Conservation (phyloP, 495 filamentous ascomycete genomes). For the Venustampulla echinocandica region DNA sequence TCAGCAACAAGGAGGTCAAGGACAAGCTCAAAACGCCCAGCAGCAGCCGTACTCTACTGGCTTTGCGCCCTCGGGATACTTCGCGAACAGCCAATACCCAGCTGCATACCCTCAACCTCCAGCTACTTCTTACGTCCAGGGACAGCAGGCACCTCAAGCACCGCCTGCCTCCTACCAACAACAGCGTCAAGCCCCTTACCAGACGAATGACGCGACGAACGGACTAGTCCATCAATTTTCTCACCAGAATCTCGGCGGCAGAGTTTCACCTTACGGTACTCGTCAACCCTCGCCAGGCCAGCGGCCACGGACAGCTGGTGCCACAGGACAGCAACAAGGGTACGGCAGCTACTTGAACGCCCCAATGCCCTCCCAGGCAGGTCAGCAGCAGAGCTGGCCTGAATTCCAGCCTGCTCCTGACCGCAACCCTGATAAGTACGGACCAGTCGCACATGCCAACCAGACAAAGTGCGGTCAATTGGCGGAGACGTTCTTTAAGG, state of each 20-base stretch:
- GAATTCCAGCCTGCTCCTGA: constrained; percentile 55
- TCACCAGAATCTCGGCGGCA: constrained; percentile 83
- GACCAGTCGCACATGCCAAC: constrained; percentile 51
- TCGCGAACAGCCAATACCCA: constrained; percentile 47
- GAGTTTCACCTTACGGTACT: constrained; percentile 55
- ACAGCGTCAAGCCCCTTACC: constrained; percentile 40
- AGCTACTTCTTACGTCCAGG: constrained; percentile 28
- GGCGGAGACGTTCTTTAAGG: constrained; percentile 87
- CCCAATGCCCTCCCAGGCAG: constrained; percentile 45
- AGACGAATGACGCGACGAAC: constrained; percentile 61
- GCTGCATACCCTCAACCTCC: constrained; percentile 23
- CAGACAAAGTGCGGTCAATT: constrained; percentile 68
- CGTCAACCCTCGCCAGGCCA: constrained; percentile 63
- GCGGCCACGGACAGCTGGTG: constrained; percentile 71
- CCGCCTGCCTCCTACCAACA: constrained; percentile 51
- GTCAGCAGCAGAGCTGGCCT: constrained; percentile 25
- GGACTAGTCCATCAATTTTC: constrained; percentile 93
- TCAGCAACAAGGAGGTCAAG: constrained; percentile 30
- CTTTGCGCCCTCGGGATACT: constrained; percentile 51
- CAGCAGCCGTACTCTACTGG: constrained; percentile 45
- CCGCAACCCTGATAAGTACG: constrained; percentile 68
- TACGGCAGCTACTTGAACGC: constrained; percentile 59
- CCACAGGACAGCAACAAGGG: constrained; percentile 45
- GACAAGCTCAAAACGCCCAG: constrained; percentile 14
- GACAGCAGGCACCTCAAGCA: constrained; percentile 27